phyloP scores from a whole-genome alignment of 371 early-diverging fungal species.

The Mucor indicus region DNA sequence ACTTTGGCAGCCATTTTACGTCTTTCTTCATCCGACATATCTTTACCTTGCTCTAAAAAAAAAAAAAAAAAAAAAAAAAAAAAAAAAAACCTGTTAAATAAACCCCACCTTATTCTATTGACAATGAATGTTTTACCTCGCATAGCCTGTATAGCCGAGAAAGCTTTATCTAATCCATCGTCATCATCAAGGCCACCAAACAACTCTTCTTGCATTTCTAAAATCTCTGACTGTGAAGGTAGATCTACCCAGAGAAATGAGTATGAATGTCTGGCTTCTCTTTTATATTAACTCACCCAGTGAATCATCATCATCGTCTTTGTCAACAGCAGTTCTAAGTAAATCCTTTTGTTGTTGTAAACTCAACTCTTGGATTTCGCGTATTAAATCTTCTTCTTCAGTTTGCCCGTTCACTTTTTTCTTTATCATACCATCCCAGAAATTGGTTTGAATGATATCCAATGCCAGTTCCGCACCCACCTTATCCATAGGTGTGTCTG shows the following conservation, averaged over 20 bases:
- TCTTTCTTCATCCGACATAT: constrained; percentile 56
- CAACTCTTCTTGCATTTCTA: constrained; percentile 50
- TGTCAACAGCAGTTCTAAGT: neutral
- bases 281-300: constrained; percentile 1
- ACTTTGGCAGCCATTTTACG: constrained; percentile 64
- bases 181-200: constrained; percentile 62
- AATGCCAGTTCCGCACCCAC: constrained; percentile 37
- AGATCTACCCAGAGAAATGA: constrained; percentile 16
- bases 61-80: too few species aligned
- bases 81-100: too few species aligned
- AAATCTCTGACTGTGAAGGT: constrained; percentile 46
- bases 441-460: constrained; percentile 67
- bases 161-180: constrained; percentile 63
- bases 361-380: constrained; percentile 9
- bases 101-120: neutral
- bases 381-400: constrained; percentile 9
- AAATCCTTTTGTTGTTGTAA: constrained; percentile 6
- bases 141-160: constrained; percentile 50
- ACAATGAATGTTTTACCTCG: constrained; percentile 38
- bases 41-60: constrained; percentile 52
- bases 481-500: constrained; percentile 31
- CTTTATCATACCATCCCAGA: constrained; percentile 70
- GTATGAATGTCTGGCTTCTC: too few species aligned
- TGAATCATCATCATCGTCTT: constrained; percentile 9
- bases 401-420: constrained; percentile 25